Base-by-base conservation (phyloP, 192 early-diverging fungal species). In the Gamsiella multidivaricata region DNA sequence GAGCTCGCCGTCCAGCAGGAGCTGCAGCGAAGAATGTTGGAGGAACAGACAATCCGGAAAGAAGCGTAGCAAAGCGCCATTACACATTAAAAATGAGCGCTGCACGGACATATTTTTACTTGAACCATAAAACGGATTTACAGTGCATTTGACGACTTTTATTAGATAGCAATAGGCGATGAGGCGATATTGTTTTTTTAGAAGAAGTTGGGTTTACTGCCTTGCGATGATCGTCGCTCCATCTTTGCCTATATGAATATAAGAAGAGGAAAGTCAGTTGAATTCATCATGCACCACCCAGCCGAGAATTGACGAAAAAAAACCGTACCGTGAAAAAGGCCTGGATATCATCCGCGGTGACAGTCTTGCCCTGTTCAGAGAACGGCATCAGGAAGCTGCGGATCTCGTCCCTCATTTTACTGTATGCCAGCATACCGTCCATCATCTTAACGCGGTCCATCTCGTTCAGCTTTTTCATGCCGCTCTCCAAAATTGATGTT, bases 351-450 rank as follows among this genome's bases (percentile, higher is more conserved):
- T 89, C 74, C 57, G 84, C 82, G 0, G 90, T 94, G 5, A 96
- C 92, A 2, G 90, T 84, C 49, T 86, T 86, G 28, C 92, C 94
- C n/a, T 83, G 85, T n/a, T 82, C 86, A 12, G 88, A 89, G 80
- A 96, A 95, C 4, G 86, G 81, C 11, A 82, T 78, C 46, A 96
- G 76, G 61, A 88, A 96, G 12, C 81, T 81, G 29, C 89, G 91
- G 36, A 96, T 80, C 25, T 89, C 86, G 52, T 85, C 85, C 51
- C 89, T 81, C 82, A 95, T 76, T 54, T 72, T 78, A 67, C 85
- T 88, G 70, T 93, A 95, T 4, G 92, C 92, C n/a, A 84, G 58
- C n/a, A 91, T 85, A 25, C 92, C 91, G 46, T 96, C 91, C 65
- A 95, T 85, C 25, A 94, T 91, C 47, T 87, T 76, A 0, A 91